Evolutionary conservation across 257 asterid genomes (phyloP), one percentile per base, ranked within the genome.

Genomic region (Capsicum rhomboideum): DNA sequence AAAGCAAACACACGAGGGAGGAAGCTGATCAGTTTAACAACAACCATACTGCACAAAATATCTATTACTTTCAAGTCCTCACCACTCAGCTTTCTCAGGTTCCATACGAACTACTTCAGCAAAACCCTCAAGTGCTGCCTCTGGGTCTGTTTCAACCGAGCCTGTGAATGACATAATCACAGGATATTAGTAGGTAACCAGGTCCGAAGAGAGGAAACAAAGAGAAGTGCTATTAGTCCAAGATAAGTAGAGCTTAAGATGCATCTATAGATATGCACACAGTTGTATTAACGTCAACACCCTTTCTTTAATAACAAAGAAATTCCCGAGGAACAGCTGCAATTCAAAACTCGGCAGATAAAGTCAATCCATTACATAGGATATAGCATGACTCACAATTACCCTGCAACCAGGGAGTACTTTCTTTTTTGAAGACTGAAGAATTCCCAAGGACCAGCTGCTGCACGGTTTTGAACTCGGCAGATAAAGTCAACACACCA

Each of bases 31-130:
- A 26, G 44, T 77, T 77, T 50, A 49, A 17, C 63, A 77, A 18
- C 44, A 8, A 23, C 58, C 8, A 46, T 17, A 46, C 42, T 8
- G 18, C 56, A 61, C 77, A 58, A 58, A 37, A 7, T 2, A 3
- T 14, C n/a, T 61, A 61, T 80, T 42, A 80, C 61, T 37, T 67
- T 74, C 75, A 55, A 82, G 10, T 21, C 29, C 86, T 89, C 83
- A 94, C 99, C 99, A 96, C 78, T 96, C 99, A 79, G 98, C 98
- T 86, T 94, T 96, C 74, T 91, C 97, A n/a, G 98, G 98, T 88
- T 96, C 99, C 99, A 94, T 96, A 23, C 80, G 86, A 87, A 96
- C 97, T 54, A 94, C 99, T 90, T 96, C 98, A 23, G 94, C 89
- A 85, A 96, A 96, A 52, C 98, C 98, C 89, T 91, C 97, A 74